These are phyloP conservation scores for Fusarium keratoplasticum DNA, from an alignment of 2,329 filamentous ascomycete species.

Conservation along the genomic window DNA sequence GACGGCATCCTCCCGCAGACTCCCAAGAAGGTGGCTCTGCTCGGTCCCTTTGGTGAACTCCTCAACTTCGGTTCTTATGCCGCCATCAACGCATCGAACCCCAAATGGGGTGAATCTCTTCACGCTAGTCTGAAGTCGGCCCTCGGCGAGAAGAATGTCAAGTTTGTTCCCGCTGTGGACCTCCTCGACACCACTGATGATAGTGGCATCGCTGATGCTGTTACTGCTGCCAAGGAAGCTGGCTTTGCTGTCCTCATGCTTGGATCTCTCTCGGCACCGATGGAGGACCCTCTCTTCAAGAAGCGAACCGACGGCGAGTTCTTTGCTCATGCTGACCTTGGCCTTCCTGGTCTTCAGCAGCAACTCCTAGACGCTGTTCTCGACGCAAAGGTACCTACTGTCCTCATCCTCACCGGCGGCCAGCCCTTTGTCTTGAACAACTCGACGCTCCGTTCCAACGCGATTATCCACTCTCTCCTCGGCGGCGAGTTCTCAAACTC, in stretches of 20 bases:
- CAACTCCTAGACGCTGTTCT: conserved; percentile 49
- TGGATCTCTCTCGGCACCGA: conserved; percentile 43
- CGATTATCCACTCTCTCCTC: conserved; percentile 71
- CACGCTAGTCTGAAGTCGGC: conserved; percentile 23
- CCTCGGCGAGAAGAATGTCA: conserved; percentile 27
- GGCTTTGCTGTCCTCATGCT: conserved; percentile 47
- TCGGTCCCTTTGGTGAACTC: conserved; percentile 45
- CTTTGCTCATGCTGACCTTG: conserved; percentile 47
- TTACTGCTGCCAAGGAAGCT: conserved; percentile 43
- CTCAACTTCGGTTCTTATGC: conserved; percentile 35
- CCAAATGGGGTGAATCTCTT: conserved; percentile 31
- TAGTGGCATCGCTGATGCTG: conserved; percentile 34
- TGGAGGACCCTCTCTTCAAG: conserved; percentile 38
- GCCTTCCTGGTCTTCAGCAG: conserved; percentile 49
- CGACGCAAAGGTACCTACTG: conserved; percentile 45
- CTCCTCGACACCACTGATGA: conserved; percentile 32
- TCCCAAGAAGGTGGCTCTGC: conserved; percentile 35
- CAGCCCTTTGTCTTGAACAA: conserved; percentile 47
- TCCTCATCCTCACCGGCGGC: conserved; percentile 46
- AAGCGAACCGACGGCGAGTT: conserved; percentile 52
- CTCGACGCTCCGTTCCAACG: conserved; percentile 56
- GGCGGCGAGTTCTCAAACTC: conserved; percentile 75
- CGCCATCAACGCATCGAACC: conserved; percentile 30
- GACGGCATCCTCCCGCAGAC: conserved; percentile 66
- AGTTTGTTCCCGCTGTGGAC: conserved; percentile 26